Evolutionary conservation across 768 basidiomycete species (phyloP).

Genomic region (Collybia nuda): DNA sequence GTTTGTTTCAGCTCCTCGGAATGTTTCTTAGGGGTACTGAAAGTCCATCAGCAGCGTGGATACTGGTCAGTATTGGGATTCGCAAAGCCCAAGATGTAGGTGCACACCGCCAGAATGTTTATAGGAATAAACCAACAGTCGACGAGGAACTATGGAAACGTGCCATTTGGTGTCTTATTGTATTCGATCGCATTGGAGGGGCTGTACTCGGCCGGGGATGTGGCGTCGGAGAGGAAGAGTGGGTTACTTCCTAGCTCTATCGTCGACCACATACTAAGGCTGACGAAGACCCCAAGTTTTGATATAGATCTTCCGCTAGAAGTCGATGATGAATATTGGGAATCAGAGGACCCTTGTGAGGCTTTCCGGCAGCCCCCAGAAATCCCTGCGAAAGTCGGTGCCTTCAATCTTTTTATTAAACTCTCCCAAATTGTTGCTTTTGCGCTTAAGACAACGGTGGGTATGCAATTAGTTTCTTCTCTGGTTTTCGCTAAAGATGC

Average conservation of each 20-base stretch:
- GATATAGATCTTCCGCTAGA: constrained; percentile 81
- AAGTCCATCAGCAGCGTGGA: constrained; percentile 54
- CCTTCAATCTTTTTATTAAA: constrained; percentile 65
- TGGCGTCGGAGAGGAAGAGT: constrained; percentile 68
- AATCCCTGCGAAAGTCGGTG: constrained; percentile 54
- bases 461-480: constrained; percentile 18
- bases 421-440: constrained; percentile 71
- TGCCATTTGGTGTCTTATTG: constrained; percentile 70
- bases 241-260: constrained; percentile 18
- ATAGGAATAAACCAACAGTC: constrained; percentile 38
- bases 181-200: constrained; percentile 57
- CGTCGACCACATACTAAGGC: constrained; percentile 1
- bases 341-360: constrained; percentile 41
- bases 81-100: constrained; percentile 77
- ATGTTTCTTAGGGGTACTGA: constrained; percentile 53
- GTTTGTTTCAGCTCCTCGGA: constrained; percentile 41
- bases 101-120: constrained; percentile 66
- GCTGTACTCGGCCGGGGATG: constrained; percentile 56
- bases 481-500: not conserved
- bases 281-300: constrained; percentile 47
- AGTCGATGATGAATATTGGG: constrained; percentile 84
- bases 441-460: constrained; percentile 66
- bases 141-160: constrained; percentile 74
- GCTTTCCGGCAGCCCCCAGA: constrained; percentile 69
- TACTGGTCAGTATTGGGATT: constrained; percentile 49